Evolutionary conservation across 768 basidiomycete genomes (phyloP), one percentile per base, ranked within the genome.

Genomic region (Antrodiella citrinella): DNA sequence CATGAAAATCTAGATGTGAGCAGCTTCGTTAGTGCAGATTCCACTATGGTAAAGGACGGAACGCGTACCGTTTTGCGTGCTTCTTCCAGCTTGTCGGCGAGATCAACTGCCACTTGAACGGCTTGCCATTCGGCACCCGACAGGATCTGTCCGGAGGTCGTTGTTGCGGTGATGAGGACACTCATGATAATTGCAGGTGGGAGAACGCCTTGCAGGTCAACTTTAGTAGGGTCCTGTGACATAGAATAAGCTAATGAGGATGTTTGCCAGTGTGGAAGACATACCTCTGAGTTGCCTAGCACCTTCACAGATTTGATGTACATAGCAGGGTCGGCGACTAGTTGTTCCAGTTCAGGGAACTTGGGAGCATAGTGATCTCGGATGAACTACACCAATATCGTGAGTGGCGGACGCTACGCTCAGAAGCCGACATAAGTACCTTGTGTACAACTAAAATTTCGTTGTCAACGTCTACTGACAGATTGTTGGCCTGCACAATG

Each of bases 381-480:
- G 62, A 98, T 94, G 75, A 97, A 98, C 89, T 94, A 58, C 7
- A 55, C n/a, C n/a, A n/a, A n/a, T n/a, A n/a, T n/a, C n/a, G n/a
- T n/a, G n/a, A n/a, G n/a, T n/a, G n/a, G n/a, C n/a, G n/a, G n/a
- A n/a, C n/a, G n/a, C n/a, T n/a, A n/a, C n/a, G n/a, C n/a, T n/a
- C n/a, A n/a, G n/a, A n/a, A n/a, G n/a, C n/a, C n/a, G n/a, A n/a
- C n/a, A n/a, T 5, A 62, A 68, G 55, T 58, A 78, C 92, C 76
- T 99, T 99, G 72, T 99, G 91, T 0, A 99, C 94, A 25, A 99
- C 76, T 26, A 99, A 74, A 49, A 97, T 91, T 67, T 99, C 96
- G 59, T 99, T 99, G 69, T 99, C 96, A 4, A 98, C 84, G 60
- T 99, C 96, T 40, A 99, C 96, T 1, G 93, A 91, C 51, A 98